Base-by-base conservation (phyloP, 2,329 filamentous ascomycete genomes). In the Aureobasidium uvarum region DNA sequence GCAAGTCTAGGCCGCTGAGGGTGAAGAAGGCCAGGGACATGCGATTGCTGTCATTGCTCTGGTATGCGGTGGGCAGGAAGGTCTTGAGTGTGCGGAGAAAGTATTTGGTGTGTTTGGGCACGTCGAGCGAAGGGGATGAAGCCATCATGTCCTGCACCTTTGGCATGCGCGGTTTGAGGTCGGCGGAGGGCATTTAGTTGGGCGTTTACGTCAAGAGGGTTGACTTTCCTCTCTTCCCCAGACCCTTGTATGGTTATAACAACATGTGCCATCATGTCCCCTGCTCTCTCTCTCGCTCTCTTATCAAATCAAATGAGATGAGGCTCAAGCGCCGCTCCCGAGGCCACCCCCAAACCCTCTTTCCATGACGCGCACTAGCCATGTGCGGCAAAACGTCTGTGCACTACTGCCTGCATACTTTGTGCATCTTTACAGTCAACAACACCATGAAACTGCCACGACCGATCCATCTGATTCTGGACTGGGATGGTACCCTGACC, bases 1-100 rank as follows among this genome's bases (percentile, higher is more conserved):
- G 86, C 1, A 98, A 80, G 74, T 96, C 92, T 56, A 96, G 83
- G 1, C 92, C 91, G 8, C 91, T 89, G 72, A 98, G 80, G 70
- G 89, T 93, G 81, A 99, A 96, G 81, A 89, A 96, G 70, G 87
- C 92, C 64, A 98, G 86, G 5, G 89, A 90, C 81, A 98, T 89
- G 72, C 95, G 92, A 72, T 89, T 94, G 70, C 92, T 92, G 79
- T 99, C 95, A 76, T 90, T 95, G 75, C 87, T 84, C 18, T 91
- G 96, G 80, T 98, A 99, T 13, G 64, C 56, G 1, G 64, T 84
- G 0, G 95, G 95, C 7, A 99, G 86, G 68, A 89, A 84, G 28
- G 88, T 89, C 75, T 89, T 89, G 69, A 95, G 84, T 76, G 94
- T 97, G 74, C 93, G 88, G 70, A 92, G 86, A 89, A 93, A 99